Evolutionary conservation across 306 rosid genomes (phyloP).

Genomic region (Gleditsia sinensis): DNA sequence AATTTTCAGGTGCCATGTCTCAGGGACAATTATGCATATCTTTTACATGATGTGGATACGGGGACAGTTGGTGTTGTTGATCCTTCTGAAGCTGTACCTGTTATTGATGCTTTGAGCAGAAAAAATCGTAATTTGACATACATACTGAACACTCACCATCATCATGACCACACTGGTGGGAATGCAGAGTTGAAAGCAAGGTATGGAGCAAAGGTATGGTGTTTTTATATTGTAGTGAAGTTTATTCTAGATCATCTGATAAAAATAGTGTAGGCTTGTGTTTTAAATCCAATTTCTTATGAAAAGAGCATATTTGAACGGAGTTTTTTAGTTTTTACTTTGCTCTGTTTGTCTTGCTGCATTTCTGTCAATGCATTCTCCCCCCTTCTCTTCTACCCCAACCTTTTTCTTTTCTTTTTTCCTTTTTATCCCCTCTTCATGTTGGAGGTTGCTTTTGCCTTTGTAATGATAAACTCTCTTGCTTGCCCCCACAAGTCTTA

Average conservation of each 20-base stretch:
- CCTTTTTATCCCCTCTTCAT: background rate
- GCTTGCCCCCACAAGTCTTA: background rate
- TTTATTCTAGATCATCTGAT: background rate
- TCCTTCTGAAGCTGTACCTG: conserved; percentile 90
- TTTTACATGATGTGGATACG: conserved; percentile 84
- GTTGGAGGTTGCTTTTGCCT: background rate
- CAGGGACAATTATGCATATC: conserved; percentile 87
- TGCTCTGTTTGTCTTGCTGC: background rate
- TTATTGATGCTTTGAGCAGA: conserved; percentile 79
- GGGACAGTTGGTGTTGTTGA: conserved; percentile 98
- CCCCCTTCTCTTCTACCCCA: background rate
- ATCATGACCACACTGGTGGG: conserved; percentile 92
- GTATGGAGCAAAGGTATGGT: conserved; percentile 91
- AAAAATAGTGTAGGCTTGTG: background rate
- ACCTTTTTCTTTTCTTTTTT: background rate
- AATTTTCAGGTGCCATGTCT: conserved; percentile 87
- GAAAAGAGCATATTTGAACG: conserved; percentile 9
- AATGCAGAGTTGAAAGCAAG: conserved; percentile 86
- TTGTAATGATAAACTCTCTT: background rate
- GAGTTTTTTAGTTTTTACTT: background rate
- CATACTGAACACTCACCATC: conserved; percentile 92
- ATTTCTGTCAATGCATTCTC: background rate
- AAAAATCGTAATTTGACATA: conserved; percentile 86
- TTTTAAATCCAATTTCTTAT: background rate
- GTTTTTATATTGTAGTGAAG: conserved; percentile 12